Conservation (phyloP, 257 asterid species). For the Fraxinus excelsior region DNA sequence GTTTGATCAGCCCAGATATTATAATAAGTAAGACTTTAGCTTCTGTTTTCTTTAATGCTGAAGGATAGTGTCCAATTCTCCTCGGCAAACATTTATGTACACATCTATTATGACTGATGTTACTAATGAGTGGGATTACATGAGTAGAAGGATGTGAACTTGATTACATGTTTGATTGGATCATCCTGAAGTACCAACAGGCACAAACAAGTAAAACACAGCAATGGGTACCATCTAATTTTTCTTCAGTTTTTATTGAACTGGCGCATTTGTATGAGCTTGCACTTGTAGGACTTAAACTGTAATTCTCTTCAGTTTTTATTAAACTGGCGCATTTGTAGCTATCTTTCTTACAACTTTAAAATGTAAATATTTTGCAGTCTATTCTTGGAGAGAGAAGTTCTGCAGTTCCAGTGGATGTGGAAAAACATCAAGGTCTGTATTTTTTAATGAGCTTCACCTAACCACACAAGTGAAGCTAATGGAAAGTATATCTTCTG, state of each 20-base stretch:
- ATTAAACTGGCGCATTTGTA: constrained; percentile 1
- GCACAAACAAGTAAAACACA: constrained; percentile 77
- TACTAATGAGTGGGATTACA: no score
- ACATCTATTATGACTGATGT: neutral
- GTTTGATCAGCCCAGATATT: neutral
- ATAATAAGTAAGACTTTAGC: neutral
- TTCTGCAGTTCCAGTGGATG: constrained; percentile 59
- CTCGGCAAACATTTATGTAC: neutral
- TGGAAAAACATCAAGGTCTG: constrained; percentile 73
- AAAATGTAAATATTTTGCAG: constrained; percentile 46
- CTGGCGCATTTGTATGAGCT: constrained; percentile 7
- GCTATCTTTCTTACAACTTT: neutral
- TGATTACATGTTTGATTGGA: constrained; percentile 96
- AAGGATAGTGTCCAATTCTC: neutral
- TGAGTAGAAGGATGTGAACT: constrained; percentile 91
- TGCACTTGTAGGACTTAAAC: neutral
- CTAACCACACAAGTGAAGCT: neutral
- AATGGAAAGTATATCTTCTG: constrained; percentile 6
- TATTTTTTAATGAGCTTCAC: neutral
- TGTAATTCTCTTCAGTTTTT: neutral
- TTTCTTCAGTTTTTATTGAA: no score
- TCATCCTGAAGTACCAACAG: constrained; percentile 94
- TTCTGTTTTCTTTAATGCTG: neutral
- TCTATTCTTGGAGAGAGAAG: constrained; percentile 80
- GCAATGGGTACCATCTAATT: constrained; percentile 58